Percentiles rank a stretch among this genome's conserved stretches.
phyloP scores from a whole-genome alignment of 306 rosid genomes.

The Mimosa bimucronata region DNA sequence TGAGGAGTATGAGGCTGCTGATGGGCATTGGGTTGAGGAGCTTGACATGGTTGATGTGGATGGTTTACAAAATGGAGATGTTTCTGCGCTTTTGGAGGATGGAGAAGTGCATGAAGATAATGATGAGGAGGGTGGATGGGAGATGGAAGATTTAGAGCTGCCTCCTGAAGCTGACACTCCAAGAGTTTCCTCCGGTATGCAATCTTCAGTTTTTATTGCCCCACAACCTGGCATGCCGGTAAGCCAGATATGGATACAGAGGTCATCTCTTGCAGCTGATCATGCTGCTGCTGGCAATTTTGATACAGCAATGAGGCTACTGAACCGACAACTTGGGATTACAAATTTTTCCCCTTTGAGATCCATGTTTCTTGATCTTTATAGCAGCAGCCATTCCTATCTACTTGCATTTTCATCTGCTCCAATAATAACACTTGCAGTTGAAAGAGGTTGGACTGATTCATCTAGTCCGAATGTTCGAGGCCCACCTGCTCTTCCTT shows the following conservation, averaged over 20 bases:
- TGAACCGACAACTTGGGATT: conserved; percentile 88
- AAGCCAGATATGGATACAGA: conserved; percentile 88
- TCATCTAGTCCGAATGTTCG: conserved; percentile 81
- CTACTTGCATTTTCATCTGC: conserved; percentile 79
- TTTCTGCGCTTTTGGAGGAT: conserved; percentile 59
- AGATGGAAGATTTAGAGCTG: conserved; percentile 84
- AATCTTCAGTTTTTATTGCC: conserved; percentile 66
- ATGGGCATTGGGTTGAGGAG: conserved; percentile 82
- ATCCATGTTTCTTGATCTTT: conserved; percentile 81
- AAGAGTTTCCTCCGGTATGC: conserved; percentile 59
- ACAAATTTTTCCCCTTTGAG: conserved; percentile 76
- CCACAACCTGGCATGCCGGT: conserved; percentile 95
- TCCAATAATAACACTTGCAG: conserved; percentile 73
- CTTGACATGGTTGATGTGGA: conserved; percentile 73
- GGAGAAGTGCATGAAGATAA: conserved; percentile 70
- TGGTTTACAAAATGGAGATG: conserved; percentile 71
- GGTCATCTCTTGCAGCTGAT: conserved; percentile 93
- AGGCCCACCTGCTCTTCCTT: conserved; percentile 78
- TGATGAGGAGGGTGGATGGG: conserved; percentile 92
- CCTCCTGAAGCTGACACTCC: conserved; percentile 89
- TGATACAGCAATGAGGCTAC: conserved; percentile 90
- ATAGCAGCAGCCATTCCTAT: conserved; percentile 75
- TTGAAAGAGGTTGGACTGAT: conserved; percentile 89
- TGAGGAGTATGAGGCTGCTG: conserved; percentile 77
- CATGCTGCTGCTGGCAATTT: conserved; percentile 95